Evolutionary conservation across 768 basidiomycete genomes (phyloP).

Genomic region (Amanita inopinata): DNA sequence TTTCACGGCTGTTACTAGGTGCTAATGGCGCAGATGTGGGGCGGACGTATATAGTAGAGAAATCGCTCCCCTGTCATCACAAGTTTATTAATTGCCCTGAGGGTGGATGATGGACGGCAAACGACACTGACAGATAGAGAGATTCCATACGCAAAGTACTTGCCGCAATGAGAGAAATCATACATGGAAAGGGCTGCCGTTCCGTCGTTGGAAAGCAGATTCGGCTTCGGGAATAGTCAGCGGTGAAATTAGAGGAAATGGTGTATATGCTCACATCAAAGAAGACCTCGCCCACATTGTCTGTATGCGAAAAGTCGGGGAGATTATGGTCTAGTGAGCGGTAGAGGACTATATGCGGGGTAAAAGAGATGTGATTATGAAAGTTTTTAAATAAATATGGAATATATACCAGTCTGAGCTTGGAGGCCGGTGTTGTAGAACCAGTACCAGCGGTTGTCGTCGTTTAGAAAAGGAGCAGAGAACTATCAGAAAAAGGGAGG

Average conservation of each 20-base stretch:
- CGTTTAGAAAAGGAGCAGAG: constrained; percentile 46
- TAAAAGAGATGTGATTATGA: constrained; percentile 6
- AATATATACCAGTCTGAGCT: constrained; percentile 40
- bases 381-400: not conserved
- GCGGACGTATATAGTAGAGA: constrained; percentile 59
- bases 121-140: constrained; percentile 50
- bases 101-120: constrained; percentile 6
- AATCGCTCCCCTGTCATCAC: constrained; percentile 56
- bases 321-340: constrained; percentile 44
- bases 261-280: constrained; percentile 48
- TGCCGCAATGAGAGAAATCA: constrained; percentile 57
- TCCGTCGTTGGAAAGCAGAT: constrained; percentile 63
- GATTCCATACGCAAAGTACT: constrained; percentile 71
- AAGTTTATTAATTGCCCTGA: constrained; percentile 3
- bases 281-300: constrained; percentile 56
- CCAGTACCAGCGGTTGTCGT: constrained; percentile 77
- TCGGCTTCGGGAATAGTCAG: constrained; percentile 37
- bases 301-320: constrained; percentile 42
- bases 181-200: constrained; percentile 52
- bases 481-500: constrained; percentile 32
- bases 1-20: constrained; percentile 25
- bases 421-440: constrained; percentile 71
- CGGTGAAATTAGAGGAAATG: constrained; percentile 6
- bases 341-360: constrained; percentile 55
- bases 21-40: constrained; percentile 50